A percentile compares a stretch with the other conserved stretches of the same genome.
phyloP scores from a whole-genome alignment of 2,329 filamentous ascomycete species.

The Neurospora sp. region DNA sequence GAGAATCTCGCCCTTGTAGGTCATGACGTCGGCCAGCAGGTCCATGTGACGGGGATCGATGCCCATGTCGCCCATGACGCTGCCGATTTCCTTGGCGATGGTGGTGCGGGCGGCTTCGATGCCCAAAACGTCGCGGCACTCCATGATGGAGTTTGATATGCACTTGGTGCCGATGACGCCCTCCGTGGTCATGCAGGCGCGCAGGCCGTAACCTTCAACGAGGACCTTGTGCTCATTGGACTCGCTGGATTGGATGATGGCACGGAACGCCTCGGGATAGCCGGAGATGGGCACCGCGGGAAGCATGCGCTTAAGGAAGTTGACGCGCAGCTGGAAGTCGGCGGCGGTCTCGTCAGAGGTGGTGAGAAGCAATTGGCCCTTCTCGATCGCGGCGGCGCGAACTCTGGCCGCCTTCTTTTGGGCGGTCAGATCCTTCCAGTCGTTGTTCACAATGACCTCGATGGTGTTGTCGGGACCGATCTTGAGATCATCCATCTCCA shows the following conservation, averaged over 20 bases:
- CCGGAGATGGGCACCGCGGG: slow-evolving; percentile 82
- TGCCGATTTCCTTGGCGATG: slow-evolving; percentile 78
- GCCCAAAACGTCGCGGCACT: slow-evolving; percentile 75
- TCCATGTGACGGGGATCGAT: slow-evolving; percentile 99
- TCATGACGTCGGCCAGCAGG: slow-evolving; percentile 95
- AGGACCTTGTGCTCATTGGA: slow-evolving; percentile 64
- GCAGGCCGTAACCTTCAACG: slow-evolving; percentile 90
- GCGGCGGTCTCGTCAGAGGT: slow-evolving; percentile 40
- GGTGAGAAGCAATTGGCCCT: slow-evolving; percentile 25
- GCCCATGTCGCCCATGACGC: slow-evolving; percentile 87
- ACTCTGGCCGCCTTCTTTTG: slow-evolving; percentile 36
- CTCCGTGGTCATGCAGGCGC: slow-evolving; percentile 83
- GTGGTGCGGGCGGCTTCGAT: slow-evolving; percentile 89
- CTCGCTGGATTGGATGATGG: slow-evolving; percentile 71
- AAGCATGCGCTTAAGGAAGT: slow-evolving; percentile 72
- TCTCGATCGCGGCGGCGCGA: slow-evolving; percentile 33
- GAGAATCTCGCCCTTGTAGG: slow-evolving; percentile 92
- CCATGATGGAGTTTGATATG: slow-evolving; percentile 80
- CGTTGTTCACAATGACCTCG: slow-evolving; percentile 58
- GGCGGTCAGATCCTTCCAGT: slow-evolving; percentile 36
- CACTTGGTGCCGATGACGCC: slow-evolving; percentile 73
- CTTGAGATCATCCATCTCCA: slow-evolving; percentile 54
- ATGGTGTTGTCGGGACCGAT: slow-evolving; percentile 50
- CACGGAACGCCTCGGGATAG: slow-evolving; percentile 74
- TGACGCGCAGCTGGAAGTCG: slow-evolving; percentile 67